Evolutionary conservation across 2,329 filamentous ascomycete species (phyloP).

Genomic region (Domatiomyces catenatus): DNA sequence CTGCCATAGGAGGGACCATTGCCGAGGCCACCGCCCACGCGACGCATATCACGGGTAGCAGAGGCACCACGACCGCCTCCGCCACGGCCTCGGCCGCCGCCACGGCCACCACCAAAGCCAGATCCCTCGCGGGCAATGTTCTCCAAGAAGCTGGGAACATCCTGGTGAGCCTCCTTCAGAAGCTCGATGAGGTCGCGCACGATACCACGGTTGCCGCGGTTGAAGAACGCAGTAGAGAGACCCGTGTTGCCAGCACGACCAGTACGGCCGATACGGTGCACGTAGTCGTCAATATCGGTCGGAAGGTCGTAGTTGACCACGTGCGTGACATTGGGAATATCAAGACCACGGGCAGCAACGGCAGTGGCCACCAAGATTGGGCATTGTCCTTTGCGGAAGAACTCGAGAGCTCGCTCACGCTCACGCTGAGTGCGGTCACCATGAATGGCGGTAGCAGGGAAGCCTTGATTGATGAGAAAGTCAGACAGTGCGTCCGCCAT

Average conservation of each 20-base stretch:
- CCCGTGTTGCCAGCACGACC: constrained; percentile 98
- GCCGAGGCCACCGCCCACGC: constrained; percentile 36
- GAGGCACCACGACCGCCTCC: constrained; percentile 48
- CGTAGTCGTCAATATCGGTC: constrained; percentile 96
- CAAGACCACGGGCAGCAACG: constrained; percentile 75
- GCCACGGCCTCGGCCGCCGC: constrained; percentile 54
- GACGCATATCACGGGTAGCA: constrained; percentile 81
- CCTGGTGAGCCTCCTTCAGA: constrained; percentile 96
- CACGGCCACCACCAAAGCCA: constrained; percentile 56
- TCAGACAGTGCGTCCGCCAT: constrained; percentile 97
- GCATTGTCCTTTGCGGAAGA: constrained; percentile 91
- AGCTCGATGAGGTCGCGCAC: constrained; percentile 94
- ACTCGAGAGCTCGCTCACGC: constrained; percentile 92
- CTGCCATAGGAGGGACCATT: constrained; percentile 24
- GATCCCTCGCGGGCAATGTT: constrained; percentile 91
- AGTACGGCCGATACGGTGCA: constrained; percentile 98
- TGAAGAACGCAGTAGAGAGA: constrained; percentile 98
- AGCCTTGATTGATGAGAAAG: constrained; percentile 96
- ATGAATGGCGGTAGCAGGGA: constrained; percentile 96
- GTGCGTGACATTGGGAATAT: constrained; percentile 93
- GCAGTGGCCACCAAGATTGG: constrained; percentile 94
- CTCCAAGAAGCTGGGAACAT: constrained; percentile 86
- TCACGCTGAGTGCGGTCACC: constrained; percentile 97
- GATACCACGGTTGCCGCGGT: constrained; percentile 95
- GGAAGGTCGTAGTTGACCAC: constrained; percentile 99